Evolutionary conservation across 495 filamentous ascomycete species (phyloP).

Genomic region (Pseudevernia furfuracea): DNA sequence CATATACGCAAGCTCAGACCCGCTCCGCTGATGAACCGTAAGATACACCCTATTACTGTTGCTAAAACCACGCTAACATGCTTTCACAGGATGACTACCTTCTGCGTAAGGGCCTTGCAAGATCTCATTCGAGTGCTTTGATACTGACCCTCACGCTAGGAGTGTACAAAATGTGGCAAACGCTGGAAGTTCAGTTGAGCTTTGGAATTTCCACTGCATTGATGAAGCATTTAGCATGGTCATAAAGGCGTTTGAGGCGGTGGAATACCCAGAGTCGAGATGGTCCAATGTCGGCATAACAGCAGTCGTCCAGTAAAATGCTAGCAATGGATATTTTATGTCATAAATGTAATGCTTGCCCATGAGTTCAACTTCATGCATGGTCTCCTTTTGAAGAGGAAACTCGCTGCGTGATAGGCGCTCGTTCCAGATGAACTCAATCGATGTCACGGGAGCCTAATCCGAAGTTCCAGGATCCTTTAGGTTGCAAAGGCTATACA

Average conservation of each 20-base stretch:
- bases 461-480: not conserved
- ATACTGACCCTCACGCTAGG: not conserved
- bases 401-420: not conserved
- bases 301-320: not conserved
- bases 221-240: conserved; percentile 13
- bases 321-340: not conserved
- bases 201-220: not conserved
- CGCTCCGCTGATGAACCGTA: conserved; percentile 71
- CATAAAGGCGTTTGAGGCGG: conserved; percentile 9
- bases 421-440: not conserved
- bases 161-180: conserved; percentile 15
- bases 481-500: not conserved
- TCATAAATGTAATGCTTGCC: not conserved
- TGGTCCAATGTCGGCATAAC: not conserved
- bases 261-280: conserved; percentile 10
- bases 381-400: not conserved
- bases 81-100: conserved; percentile 32
- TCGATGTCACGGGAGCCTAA: not conserved
- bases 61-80: not conserved
- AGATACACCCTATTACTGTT: not conserved
- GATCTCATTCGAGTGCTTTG: not conserved
- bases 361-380: not conserved
- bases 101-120: conserved; percentile 28
- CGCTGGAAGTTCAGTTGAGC: conserved; percentile 16
- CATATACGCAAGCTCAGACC: conserved; percentile 87